Evolutionary conservation across 1,139 yeast genomes (phyloP), one percentile per base, ranked within the genome.

Genomic region (Yamadazyma spencermartinsiae): DNA sequence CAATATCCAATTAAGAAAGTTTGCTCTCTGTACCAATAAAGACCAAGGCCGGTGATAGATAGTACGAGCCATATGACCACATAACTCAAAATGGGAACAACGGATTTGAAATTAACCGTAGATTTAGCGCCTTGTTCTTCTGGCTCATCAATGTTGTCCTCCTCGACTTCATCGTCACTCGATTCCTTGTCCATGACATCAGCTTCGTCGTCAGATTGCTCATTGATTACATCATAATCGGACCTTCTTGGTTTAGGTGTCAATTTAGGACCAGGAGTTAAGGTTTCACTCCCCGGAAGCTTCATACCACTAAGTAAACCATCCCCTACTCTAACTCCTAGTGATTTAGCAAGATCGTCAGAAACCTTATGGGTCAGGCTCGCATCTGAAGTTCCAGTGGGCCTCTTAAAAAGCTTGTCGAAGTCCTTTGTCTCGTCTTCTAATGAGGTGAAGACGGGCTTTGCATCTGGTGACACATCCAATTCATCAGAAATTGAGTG

Each of bases 21-120:
- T 52, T 82, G 83, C 44, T 81, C 83, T 38, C 85, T 64, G 50
- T 79, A 81, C 86, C 87, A 81, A 35, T 75, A 64, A 0, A 67
- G 72, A 45, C 68, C 68, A 3, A 65, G 42, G 2, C 68, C 65
- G 5, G 45, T 31, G 1, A 54, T 41, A 2, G 65, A 55, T 10
- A 66, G 23, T 2, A 56, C 15, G 2, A 64, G 21, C 74, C 74
- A 69, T 3, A 61, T 35, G 8, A 49, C 15, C 21, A 60, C 34
- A 51, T 51, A 52, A 23, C 43, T 20, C 29, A 49, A 17, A 23
- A 46, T 29, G 18, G 46, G 20, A 31, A 36, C 19, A 33, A 35
- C 2, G 1, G 28, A 30, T 6, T n/a, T 26, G 24, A 24, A n/a
- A 2, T 20, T 18, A 7, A 16, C 4, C 19, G 31, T 15, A 18